phyloP scores from a whole-genome alignment of 805 yeast species.

The Yamadazyma sp. region DNA sequence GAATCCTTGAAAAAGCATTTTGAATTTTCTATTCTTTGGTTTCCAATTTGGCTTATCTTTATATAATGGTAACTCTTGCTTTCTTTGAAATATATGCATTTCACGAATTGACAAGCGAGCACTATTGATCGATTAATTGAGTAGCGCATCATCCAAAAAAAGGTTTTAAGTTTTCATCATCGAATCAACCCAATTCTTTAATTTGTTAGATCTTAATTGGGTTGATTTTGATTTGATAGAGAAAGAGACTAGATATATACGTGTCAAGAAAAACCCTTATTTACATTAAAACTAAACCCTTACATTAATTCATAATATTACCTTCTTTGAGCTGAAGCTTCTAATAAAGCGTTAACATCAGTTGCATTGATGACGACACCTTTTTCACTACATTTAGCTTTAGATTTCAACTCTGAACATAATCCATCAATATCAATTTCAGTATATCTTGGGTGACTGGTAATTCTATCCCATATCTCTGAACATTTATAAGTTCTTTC shows the following conservation, averaged over 20 bases:
- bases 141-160: too few relatives aligned
- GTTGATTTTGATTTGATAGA: too few relatives aligned
- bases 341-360: slow-evolving; percentile 65
- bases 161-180: too few relatives aligned
- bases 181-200: too few relatives aligned
- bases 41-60: slow-evolving; percentile 28
- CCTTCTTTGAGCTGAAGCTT: slow-evolving; percentile 21
- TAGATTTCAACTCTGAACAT: slow-evolving; percentile 81
- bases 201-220: too few relatives aligned
- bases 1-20: slow-evolving; percentile 44
- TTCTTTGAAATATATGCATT: slow-evolving; percentile 7
- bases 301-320: background rate
- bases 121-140: too few relatives aligned
- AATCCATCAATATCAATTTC: slow-evolving; percentile 93
- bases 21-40: slow-evolving; percentile 13
- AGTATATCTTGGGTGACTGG: slow-evolving; percentile 89
- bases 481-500: slow-evolving; percentile 68
- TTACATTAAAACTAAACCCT: background rate
- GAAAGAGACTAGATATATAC: background rate
- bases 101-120: too few relatives aligned
- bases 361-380: slow-evolving; percentile 84
- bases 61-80: slow-evolving; percentile 26
- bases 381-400: slow-evolving; percentile 91
- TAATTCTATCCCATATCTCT: slow-evolving; percentile 94
- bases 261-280: background rate